Evolutionary conservation across 2,329 filamentous ascomycete genomes (phyloP), one percentile per base, ranked within the genome.

Genomic region (Parastagonospora nodorum): DNA sequence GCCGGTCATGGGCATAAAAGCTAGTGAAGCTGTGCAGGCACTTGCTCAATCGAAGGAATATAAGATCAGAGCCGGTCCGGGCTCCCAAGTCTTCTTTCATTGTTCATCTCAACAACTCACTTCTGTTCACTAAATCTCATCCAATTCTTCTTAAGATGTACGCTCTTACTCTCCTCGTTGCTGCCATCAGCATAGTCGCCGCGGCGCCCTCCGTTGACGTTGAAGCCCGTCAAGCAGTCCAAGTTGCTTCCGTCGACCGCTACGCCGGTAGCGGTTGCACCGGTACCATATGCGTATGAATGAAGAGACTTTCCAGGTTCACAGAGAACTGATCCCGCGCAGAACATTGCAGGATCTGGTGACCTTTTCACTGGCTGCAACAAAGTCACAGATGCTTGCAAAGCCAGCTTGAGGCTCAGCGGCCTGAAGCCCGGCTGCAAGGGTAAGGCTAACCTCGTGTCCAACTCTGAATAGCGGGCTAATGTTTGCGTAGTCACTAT

Each of bases 241-340:
- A 41, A 15, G 48, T 55, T 14, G 57, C 57, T 16, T 55, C 51
- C 2, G 54, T 60, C 14, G 57, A 60, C 38, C 57, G 57, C n/a
- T 53, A 45, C 12, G 27, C 55, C 10, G 55, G 46, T 29, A 24
- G 33, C 28, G 47, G 39, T 16, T 60, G 57, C 47, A 53, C 45
- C 1, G 45, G 50, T 1, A 58, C 47, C 19, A 42, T 58, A 1
- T 60, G 57, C 33, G 39, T 42, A 42, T 9, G 39, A 30, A 8
- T 4, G 15, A 16, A 16, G 7, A 8, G 16, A 16, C 32, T 8
- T 7, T 37, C 14, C 14, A 15, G 1, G 1, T 16, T 1, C 35
- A 11, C 14, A 16, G 14, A 16, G 12, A 37, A 10, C 12, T 15
- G 19, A 15, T 30, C 27, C 8, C 12, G 6, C 42, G n/a, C 33